Conservation (phyloP, 2,329 filamentous ascomycete species). For the Alternaria ventricosa region DNA sequence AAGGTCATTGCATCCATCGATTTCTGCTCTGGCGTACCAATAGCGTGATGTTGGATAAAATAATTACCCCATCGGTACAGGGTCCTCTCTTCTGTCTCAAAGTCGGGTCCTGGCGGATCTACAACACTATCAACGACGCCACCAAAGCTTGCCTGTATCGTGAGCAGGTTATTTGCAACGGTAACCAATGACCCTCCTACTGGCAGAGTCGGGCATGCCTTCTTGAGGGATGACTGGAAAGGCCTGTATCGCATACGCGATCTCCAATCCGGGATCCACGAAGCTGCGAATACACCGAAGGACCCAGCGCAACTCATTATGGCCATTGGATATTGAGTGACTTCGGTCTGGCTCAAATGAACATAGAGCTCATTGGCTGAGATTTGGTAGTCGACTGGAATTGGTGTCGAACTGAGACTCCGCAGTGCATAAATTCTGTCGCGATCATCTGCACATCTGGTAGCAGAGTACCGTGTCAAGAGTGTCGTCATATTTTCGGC, state of each 20-base stretch:
- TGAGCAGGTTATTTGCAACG: accelerated
- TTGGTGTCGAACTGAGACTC: neutral
- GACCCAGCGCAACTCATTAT: neutral
- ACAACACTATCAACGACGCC: neutral
- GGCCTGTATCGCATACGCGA: neutral
- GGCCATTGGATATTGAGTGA: neutral
- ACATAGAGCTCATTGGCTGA: neutral
- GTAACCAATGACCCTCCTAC: accelerated
- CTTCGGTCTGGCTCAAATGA: neutral
- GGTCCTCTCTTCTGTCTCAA: accelerated
- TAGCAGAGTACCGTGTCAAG: neutral
- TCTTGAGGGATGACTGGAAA: neutral
- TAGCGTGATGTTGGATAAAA: neutral
- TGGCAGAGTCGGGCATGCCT: neutral
- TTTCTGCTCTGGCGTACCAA: neutral
- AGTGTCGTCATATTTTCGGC: neutral
- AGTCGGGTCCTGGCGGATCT: accelerated
- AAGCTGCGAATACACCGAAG: neutral
- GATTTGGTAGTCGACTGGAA: neutral
- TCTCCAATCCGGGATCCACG: neutral
- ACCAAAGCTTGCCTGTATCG: neutral
- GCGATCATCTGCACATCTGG: neutral
- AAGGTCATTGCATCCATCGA: neutral
- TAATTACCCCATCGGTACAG: neutral
- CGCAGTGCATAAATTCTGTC: neutral